Evolutionary conservation across 2,329 filamentous ascomycete genomes (phyloP), one percentile per base, ranked within the genome.

Genomic region (Aspergillus uvarum): DNA sequence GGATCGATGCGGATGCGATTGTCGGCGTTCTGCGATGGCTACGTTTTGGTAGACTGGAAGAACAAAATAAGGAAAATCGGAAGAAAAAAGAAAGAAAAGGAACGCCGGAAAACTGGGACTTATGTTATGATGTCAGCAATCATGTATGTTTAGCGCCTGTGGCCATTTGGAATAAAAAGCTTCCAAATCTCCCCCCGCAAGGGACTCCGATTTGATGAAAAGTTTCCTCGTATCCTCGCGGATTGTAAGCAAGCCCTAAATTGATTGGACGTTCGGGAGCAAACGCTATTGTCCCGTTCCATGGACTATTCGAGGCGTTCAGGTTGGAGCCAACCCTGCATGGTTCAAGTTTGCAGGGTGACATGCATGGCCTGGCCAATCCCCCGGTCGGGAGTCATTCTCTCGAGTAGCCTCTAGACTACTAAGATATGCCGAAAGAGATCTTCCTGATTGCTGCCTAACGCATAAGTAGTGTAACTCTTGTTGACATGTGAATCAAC

Each of bases 71-170:
- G 31, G 31, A 59, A 38, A 47, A 53, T 26, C 51, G 47, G 48
- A 44, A 35, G 47, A 47, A 32, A 56, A 50, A 35, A 26, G 14
- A 35, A 56, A 49, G 38, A 56, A 51, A 54, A 51, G 35, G 48
- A 47, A 56, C 14, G 19, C 35, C 42, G 38, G 53, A 61, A 56
- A 57, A 58, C 31, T 42, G 32, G 55, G 12, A 42, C 53, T 55
- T 59, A 60, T 59, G 58, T 50, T 52, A 16, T 64, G 58, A 64
- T 62, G 62, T 47, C 62, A 59, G 44, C 38, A 42, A 59, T 38
- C 58, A 57, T 64, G 62, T 64, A 62, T 56, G 58, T 53, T 60
- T 60, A 63, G 61, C 61, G 61, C 55, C 32, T 58, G 51, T 52
- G 58, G 51, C 58, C 52, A 47, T 47, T 58, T 42, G 38, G 16